These are phyloP conservation scores for Sclerospora graminicola DNA, from an alignment of 352 stramenopile genomes.

Conservation along the genomic window DNA sequence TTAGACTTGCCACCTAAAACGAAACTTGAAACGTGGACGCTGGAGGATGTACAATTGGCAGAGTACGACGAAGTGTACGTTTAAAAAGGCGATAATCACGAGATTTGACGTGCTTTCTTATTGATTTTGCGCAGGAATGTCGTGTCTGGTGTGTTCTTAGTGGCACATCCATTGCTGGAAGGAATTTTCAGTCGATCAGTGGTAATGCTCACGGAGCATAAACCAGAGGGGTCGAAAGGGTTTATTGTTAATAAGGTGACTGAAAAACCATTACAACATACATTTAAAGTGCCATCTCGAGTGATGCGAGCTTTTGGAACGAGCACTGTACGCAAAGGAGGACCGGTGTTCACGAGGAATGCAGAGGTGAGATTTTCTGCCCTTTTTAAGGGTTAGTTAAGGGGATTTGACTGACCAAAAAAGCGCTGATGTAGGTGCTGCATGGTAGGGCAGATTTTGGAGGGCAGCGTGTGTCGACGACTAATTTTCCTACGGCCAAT, in stretches of 20 bases:
- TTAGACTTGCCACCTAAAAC: constrained; percentile 18
- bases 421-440: constrained; percentile 30
- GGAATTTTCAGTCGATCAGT: constrained; percentile 67
- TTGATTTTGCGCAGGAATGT: constrained; percentile 16
- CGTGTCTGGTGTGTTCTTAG: constrained; percentile 53
- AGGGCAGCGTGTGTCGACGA: constrained; percentile 33
- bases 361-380: constrained; percentile 41
- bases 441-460: constrained; percentile 52
- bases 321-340: constrained; percentile 46
- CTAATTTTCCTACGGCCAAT: constrained; percentile 31
- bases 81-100: background rate
- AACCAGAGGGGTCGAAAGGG: constrained; percentile 36
- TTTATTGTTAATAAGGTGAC: constrained; percentile 69
- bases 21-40: constrained; percentile 1
- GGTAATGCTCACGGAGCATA: constrained; percentile 67
- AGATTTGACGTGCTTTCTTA: background rate
- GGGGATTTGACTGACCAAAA: background rate
- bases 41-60: constrained; percentile 27
- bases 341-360: constrained; percentile 49
- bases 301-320: constrained; percentile 51
- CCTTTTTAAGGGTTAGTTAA: background rate
- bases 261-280: constrained; percentile 37
- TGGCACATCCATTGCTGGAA: constrained; percentile 62
- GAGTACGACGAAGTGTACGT: constrained; percentile 21
- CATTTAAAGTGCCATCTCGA: constrained; percentile 49